phyloP scores from a whole-genome alignment of 2,329 filamentous ascomycete species.

The Madurella mycetomatis region DNA sequence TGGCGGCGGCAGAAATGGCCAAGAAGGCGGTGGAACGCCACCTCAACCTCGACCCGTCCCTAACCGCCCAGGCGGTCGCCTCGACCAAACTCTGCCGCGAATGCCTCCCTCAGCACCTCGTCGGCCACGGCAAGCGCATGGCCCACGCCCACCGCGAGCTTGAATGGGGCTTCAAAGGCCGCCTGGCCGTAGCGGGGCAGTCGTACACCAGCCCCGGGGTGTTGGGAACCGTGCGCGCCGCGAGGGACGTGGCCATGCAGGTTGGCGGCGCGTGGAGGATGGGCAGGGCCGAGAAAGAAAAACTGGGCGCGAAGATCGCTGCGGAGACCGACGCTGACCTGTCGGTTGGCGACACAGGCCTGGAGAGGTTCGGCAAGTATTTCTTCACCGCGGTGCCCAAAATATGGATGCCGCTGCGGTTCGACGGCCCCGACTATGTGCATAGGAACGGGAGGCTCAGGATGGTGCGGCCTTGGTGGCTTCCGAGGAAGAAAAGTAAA shows the following conservation, averaged over 20 bases:
- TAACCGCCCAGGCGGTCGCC: constrained; percentile 56
- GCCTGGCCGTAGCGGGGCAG: constrained; percentile 59
- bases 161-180: constrained; percentile 51
- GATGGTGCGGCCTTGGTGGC: background rate
- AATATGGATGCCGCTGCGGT: constrained; percentile 11
- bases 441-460: background rate
- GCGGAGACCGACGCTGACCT: background rate
- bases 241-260: constrained; percentile 39
- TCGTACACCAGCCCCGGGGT: constrained; percentile 52
- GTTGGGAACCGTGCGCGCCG: constrained; percentile 49
- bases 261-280: constrained; percentile 26
- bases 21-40: constrained; percentile 67
- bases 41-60: constrained; percentile 59
- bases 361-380: constrained; percentile 27
- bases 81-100: constrained; percentile 56
- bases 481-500: no score
- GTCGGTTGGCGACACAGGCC: constrained; percentile 32
- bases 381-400: background rate
- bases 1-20: constrained; percentile 67
- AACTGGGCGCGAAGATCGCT: no score
- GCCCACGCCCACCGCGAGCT: constrained; percentile 52
- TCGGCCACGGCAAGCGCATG: constrained; percentile 69
- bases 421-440: constrained; percentile 3
- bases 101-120: constrained; percentile 86
- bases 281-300: background rate